A percentile compares a stretch with the other conserved stretches of the same genome.
Conservation (phyloP, 495 filamentous ascomycete species). For the Tetracladium setigerum region DNA sequence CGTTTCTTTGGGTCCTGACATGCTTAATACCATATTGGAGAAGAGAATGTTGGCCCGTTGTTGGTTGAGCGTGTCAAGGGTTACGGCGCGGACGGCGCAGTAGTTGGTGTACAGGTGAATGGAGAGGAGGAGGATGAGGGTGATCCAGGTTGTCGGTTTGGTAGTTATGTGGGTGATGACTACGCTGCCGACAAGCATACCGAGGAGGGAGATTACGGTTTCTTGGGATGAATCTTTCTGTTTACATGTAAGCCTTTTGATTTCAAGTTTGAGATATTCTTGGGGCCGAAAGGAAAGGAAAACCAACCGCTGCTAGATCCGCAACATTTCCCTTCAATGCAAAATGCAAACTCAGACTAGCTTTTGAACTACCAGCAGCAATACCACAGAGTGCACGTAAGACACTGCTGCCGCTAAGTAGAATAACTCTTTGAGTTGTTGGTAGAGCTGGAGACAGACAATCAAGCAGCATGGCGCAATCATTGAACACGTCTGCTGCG, state of each 20-base stretch:
- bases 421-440: constrained; percentile 52
- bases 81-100: constrained; percentile 72
- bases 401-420: constrained; percentile 70
- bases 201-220: constrained; percentile 83
- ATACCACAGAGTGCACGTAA: constrained; percentile 82
- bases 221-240: constrained; percentile 90
- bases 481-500: constrained; percentile 87
- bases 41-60: constrained; percentile 81
- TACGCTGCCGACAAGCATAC: constrained; percentile 79
- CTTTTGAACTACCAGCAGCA: constrained; percentile 82
- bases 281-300: not conserved
- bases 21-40: constrained; percentile 35
- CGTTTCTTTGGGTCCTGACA: too few relatives aligned
- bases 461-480: constrained; percentile 82
- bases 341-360: constrained; percentile 87
- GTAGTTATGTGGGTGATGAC: constrained; percentile 71
- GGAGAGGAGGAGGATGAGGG: constrained; percentile 61
- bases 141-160: constrained; percentile 64
- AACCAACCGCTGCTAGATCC: constrained; percentile 77
- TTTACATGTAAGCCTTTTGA: not conserved
- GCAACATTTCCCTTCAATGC: constrained; percentile 81
- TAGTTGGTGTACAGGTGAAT: constrained; percentile 80
- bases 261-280: not conserved
- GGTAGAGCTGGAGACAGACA: constrained; percentile 78
- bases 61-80: constrained; percentile 78